phyloP scores from a whole-genome alignment of 2,329 filamentous ascomycete genomes.

The Cercospora berteroae region DNA sequence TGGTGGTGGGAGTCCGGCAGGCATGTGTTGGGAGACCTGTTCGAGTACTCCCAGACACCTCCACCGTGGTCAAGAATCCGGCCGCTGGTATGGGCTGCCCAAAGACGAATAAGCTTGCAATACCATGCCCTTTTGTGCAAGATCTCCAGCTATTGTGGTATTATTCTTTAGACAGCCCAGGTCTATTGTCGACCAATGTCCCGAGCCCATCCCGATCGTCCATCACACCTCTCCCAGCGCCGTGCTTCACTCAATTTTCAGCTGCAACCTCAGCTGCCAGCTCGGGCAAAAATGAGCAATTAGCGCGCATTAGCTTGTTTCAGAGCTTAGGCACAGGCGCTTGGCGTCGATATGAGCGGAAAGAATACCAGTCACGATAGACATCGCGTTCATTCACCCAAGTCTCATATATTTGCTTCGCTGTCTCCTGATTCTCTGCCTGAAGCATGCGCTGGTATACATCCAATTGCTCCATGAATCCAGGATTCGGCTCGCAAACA shows the following conservation, averaged over 20 bases:
- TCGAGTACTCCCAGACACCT: not conserved
- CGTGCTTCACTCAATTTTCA: not conserved
- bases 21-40: not conserved
- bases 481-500: conserved; percentile 83
- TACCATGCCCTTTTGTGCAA: not conserved
- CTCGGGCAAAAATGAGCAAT: not conserved
- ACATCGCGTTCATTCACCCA: conserved; percentile 39
- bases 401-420: conserved; percentile 35
- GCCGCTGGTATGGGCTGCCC: not conserved
- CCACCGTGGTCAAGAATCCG: not conserved
- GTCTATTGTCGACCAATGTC: not conserved
- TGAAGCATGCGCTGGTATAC: conserved; percentile 76
- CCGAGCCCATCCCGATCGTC: not conserved
- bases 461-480: conserved; percentile 83
- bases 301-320: conserved; percentile 19
- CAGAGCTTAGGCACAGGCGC: conserved; percentile 25
- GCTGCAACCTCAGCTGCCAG: not conserved
- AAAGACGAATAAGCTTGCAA: not conserved
- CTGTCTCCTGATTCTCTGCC: conserved; percentile 23
- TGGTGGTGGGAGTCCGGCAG: not conserved
- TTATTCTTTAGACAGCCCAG: not conserved
- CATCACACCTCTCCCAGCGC: not conserved
- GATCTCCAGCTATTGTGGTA: not conserved
- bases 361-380: conserved; percentile 40
- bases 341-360: conserved; percentile 19